Conservation (phyloP, 495 filamentous ascomycete genomes). For the Glarea lozoyensis region DNA sequence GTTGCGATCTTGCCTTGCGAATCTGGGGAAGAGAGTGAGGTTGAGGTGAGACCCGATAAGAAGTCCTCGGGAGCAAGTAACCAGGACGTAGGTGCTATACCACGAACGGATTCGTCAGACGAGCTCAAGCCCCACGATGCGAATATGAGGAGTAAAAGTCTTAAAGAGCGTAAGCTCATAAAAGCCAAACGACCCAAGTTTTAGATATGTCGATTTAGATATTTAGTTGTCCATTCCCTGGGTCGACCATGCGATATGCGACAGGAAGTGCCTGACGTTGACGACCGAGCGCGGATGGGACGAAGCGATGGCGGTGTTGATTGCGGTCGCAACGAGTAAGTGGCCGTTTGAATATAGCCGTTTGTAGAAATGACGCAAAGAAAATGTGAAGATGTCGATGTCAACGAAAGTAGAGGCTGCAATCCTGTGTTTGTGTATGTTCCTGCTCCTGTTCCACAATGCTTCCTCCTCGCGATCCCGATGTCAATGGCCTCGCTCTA, state of each 20-base stretch:
- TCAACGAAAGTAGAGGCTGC: neutral
- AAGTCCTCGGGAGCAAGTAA: neutral
- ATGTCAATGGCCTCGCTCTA: too few relatives aligned
- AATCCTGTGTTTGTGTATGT: too few relatives aligned
- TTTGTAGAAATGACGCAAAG: too few relatives aligned
- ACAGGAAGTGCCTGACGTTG: conserved; percentile 12
- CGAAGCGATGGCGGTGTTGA: neutral
- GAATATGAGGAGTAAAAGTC: neutral
- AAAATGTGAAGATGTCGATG: neutral
- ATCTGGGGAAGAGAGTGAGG: conserved; percentile 8
- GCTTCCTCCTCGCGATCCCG: too few relatives aligned
- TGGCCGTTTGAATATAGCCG: too few relatives aligned
- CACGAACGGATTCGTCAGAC: neutral
- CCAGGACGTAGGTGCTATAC: neutral
- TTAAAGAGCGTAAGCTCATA: conserved; percentile 8
- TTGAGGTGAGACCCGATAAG: neutral
- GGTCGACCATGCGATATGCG: conserved; percentile 10
- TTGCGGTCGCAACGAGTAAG: neutral
- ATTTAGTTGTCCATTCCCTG: conserved; percentile 6
- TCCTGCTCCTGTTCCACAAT: too few relatives aligned
- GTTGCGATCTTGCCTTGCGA: neutral
- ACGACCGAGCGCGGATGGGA: conserved; percentile 9
- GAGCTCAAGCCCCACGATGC: conserved; percentile 1
- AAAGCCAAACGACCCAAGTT: conserved; percentile 11
- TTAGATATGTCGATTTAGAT: conserved; percentile 6